Evolutionary conservation across 176 grass and related monocot species (phyloP).

Genomic region (Cymbopogon citratus): DNA sequence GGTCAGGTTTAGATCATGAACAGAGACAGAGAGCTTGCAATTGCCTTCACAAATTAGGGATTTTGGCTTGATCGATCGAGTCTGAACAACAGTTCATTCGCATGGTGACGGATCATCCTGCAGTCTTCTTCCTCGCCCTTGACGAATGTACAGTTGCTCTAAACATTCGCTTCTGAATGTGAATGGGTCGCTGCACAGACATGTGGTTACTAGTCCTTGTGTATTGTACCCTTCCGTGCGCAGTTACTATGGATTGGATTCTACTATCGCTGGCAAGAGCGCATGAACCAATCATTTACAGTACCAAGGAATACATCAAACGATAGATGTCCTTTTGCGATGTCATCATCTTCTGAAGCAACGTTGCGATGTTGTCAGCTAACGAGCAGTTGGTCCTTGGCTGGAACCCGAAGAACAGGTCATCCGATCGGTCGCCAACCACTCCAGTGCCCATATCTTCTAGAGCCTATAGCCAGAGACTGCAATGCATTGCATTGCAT

Average conservation of each 20-base stretch:
- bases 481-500: not conserved
- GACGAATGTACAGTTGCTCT: slow-evolving; percentile 10
- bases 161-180: not conserved
- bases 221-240: not conserved
- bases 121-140: slow-evolving; percentile 10
- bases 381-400: not conserved
- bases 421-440: not conserved
- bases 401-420: not conserved
- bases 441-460: not conserved
- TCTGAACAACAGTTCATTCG: not conserved
- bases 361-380: not conserved
- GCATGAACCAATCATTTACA: not conserved
- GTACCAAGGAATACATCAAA: not conserved
- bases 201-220: not conserved
- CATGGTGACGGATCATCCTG: not conserved
- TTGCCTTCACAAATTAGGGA: too few species aligned
- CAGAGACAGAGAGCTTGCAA: not conserved
- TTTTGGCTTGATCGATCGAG: not conserved
- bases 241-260: not conserved
- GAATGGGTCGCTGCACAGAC: not conserved
- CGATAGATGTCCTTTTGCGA: not conserved
- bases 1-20: not conserved
- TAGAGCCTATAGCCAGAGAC: not conserved
- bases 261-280: not conserved
- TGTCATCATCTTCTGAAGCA: not conserved